phyloP scores from a whole-genome alignment of 208 protist species.

The Blastocrithidia nonstop region DNA sequence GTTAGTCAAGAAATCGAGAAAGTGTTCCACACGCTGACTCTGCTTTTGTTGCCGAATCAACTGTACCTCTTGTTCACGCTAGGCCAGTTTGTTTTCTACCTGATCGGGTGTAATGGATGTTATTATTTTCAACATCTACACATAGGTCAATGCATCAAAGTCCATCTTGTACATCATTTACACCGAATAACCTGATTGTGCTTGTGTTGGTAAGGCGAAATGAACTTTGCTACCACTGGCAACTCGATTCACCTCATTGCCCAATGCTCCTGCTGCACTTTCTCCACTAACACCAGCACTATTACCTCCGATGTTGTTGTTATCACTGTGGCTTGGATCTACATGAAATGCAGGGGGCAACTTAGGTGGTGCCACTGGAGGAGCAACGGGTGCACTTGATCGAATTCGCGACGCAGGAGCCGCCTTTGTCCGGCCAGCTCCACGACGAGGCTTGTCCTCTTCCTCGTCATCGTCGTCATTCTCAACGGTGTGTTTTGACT shows the following conservation, averaged over 20 bases:
- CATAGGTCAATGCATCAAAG: constrained; percentile 48
- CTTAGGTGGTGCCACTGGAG: neutral
- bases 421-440: neutral
- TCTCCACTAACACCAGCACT: neutral
- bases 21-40: constrained; percentile 22
- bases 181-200: constrained; percentile 3
- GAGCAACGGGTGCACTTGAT: neutral
- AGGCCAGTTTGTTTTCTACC: constrained; percentile 38
- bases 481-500: neutral
- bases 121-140: constrained; percentile 26
- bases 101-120: constrained; percentile 13
- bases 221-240: neutral
- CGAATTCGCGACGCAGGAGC: too few relatives aligned
- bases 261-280: neutral
- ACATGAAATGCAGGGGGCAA: constrained; percentile 1
- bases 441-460: neutral
- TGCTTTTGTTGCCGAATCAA: constrained; percentile 16
- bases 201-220: constrained; percentile 5
- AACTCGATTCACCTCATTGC: neutral
- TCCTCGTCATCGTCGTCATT: too few relatives aligned
- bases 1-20: constrained; percentile 17
- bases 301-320: constrained; percentile 1
- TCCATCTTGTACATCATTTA: constrained; percentile 25
- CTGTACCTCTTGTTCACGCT: constrained; percentile 15
- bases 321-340: neutral